Evolutionary conservation across 1,139 yeast species (phyloP), one percentile per base, ranked within the genome.

Genomic region (Geotrichum aggregatum): DNA sequence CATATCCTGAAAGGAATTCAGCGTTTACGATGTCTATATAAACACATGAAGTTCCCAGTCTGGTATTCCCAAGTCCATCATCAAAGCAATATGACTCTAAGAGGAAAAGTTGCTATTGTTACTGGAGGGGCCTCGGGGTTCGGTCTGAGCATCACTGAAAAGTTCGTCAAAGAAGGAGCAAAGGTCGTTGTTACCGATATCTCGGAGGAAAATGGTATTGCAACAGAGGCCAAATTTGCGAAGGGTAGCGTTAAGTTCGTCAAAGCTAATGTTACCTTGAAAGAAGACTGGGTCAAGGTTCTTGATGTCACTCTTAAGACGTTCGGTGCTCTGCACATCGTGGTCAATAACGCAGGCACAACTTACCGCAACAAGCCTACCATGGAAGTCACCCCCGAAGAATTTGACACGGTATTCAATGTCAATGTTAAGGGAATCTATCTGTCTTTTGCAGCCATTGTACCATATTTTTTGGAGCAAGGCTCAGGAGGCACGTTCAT

Each of bases 281-380:
- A 52, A 30, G 60, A 54, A n/a, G 59, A 54, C 33, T 59, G 66
- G 54, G 31, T 58, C 47, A 24, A 47, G 4, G 58, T 64, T 1
- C 58, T 66, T 10, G 55, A 56, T 1, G 53, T 47, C n/a, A 60
- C 67, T 7, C 58, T 63, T 8, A 54, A 55, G 26, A 55, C 54
- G 36, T 56, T 63, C 36, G 70, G 69, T 26, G 55, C 57, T 5
- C 51, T 66, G 21, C 67, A 66, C 45, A 57, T 65, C 21, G 64
- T 66, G 24, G 56, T 67, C 44, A 64, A 66, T 56, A 67, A 66
- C 43, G 69, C 68, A 5, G 70, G 70, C 4, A 60, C 65, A 56
- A 61, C 65, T 31, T 58, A 58, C 44, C 57, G 54, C 14, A 56
- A 58, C 43, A 54, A 55, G 36, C 61, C 63, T 24, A 46, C 61